Conservation (phyloP, 768 basidiomycete genomes). For the Rossbeevera mucosa region DNA sequence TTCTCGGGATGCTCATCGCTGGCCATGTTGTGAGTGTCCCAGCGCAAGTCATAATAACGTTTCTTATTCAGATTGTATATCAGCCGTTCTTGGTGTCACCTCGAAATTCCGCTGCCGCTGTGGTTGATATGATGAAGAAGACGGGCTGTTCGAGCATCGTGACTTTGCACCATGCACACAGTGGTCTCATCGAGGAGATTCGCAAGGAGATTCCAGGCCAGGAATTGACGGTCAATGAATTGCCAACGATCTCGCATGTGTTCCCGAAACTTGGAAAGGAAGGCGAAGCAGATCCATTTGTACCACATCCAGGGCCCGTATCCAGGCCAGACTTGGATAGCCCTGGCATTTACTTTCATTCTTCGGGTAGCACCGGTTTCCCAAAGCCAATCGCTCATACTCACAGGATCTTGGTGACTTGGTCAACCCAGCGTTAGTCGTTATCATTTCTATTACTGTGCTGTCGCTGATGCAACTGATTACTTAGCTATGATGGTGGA, state of each 20-base stretch:
- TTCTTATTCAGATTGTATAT: constrained; percentile 8
- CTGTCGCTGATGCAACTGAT: neutral
- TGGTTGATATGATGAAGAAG: constrained; percentile 9
- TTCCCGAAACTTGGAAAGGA: constrained; percentile 38
- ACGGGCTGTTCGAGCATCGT: constrained; percentile 10
- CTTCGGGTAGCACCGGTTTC: constrained; percentile 40
- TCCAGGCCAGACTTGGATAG: neutral
- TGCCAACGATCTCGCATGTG: constrained; percentile 21
- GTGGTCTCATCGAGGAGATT: constrained; percentile 7
- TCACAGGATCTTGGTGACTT: constrained; percentile 27
- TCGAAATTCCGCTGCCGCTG: constrained; percentile 4
- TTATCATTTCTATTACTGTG: neutral
- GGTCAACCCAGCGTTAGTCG: constrained; percentile 31
- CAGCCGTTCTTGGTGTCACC: constrained; percentile 32
- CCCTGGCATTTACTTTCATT: constrained; percentile 6
- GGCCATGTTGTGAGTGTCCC: constrained; percentile 30
- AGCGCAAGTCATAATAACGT: constrained; percentile 21
- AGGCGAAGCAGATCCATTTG: constrained; percentile 9
- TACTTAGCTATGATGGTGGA: neutral
- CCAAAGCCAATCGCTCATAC: constrained; percentile 39
- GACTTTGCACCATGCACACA: constrained; percentile 9
- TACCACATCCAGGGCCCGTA: constrained; percentile 1
- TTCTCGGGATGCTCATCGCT: constrained; percentile 24
- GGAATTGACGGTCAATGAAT: constrained; percentile 6
- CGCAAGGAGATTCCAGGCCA: neutral